Evolutionary conservation across 148 eudicot genomes (phyloP), one percentile per base, ranked within the genome.

Genomic region (Silene conica): DNA sequence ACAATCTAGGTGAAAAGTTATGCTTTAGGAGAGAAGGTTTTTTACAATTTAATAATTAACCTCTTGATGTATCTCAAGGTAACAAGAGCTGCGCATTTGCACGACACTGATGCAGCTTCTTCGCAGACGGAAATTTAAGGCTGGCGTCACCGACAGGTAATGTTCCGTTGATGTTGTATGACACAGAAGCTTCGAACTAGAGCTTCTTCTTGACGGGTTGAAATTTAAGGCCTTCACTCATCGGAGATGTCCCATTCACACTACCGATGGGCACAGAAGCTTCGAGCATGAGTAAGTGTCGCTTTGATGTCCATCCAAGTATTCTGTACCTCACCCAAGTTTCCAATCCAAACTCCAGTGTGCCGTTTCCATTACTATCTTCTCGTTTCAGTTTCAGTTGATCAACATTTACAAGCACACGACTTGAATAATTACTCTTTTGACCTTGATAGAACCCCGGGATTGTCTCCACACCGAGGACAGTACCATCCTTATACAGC

Each of bases 361-460:
- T 78, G 1, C 52, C 60, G 64, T 26, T 66, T 64, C 59, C 21
- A 54, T 56, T 18, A 0, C 0, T 7, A 52, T 8, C 75, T 63
- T 75, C 65, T 21, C 12, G 61, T 21, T 62, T 78, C 60, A 65
- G 20, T 63, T 10, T 64, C 7, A 55, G 55, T 41, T 77, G 75
- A 45, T 77, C 69, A 22, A 21, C 45, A 66, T 78, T 78, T 23
- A 72, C 72, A 4, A 78, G 76, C 50, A 72, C 72, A 46, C 59
- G 18, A 43, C 20, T 19, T 26, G 76, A 65, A 3, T 13, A 5
- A 19, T 43, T 72, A n/a, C 66, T 66, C 14, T 26, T 65, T 41
- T 52, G 67, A 25, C 64, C 43, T 72, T 72, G 76, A 25, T 72
- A 23, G 13, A 78, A 72, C 13, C 67, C 72, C 1, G 16, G 59